Conservation (phyloP, 495 filamentous ascomycete genomes). For the Apodospora peruviana region DNA sequence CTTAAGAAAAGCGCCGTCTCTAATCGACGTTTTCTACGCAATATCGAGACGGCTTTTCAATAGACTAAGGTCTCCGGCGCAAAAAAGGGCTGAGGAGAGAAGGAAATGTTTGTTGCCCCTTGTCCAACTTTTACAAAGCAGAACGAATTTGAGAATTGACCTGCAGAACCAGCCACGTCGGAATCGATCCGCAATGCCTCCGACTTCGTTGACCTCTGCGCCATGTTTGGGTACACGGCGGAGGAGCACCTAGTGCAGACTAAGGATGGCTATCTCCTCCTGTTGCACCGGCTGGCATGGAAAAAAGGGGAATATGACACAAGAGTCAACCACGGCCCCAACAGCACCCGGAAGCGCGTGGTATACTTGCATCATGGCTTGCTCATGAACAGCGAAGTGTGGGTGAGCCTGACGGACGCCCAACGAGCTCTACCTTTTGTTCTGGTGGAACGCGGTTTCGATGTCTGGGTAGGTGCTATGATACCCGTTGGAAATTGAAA, state of each 20-base stretch:
- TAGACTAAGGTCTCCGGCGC: constrained; percentile 62
- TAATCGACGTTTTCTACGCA: constrained; percentile 78
- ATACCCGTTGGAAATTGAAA: background rate
- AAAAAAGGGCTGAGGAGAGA: constrained; percentile 53
- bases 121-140: background rate
- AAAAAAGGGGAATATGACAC: constrained; percentile 70
- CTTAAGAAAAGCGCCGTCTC: constrained; percentile 54
- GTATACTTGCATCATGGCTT: constrained; percentile 95
- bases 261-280: constrained; percentile 86
- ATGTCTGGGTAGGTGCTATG: constrained; percentile 75
- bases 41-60: constrained; percentile 81
- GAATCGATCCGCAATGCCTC: constrained; percentile 59
- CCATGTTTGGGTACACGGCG: constrained; percentile 80
- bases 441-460: constrained; percentile 86
- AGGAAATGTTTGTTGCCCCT: constrained; percentile 44
- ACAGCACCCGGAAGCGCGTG: constrained; percentile 73
- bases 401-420: constrained; percentile 87
- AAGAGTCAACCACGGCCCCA: constrained; percentile 64
- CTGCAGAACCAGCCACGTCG: constrained; percentile 48
- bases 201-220: constrained; percentile 89
- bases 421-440: constrained; percentile 82
- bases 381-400: constrained; percentile 98
- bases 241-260: constrained; percentile 97
- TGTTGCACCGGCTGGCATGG: constrained; percentile 81
- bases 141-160: constrained; percentile 11